phyloP scores from a whole-genome alignment of 371 early-diverging fungal genomes.

The Mortierella sp. region DNA sequence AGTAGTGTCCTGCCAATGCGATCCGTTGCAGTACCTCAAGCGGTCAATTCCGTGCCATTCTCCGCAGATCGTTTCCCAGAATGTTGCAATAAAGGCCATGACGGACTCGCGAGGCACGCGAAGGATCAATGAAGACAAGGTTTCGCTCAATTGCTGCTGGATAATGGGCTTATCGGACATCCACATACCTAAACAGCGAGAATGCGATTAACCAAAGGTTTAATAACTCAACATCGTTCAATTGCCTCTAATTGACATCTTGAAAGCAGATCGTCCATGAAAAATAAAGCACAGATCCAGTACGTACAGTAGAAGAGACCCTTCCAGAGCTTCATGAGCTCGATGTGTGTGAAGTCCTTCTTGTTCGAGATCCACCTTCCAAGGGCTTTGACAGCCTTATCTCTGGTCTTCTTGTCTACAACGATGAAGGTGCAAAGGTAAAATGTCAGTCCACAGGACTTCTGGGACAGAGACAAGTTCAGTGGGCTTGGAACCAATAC shows the following conservation, averaged over 20 bases:
- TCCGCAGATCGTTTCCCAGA: constrained; percentile 85
- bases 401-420: constrained; percentile 88
- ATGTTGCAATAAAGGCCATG: constrained; percentile 79
- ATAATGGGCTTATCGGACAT: constrained; percentile 95
- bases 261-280: neutral
- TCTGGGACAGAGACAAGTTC: no score
- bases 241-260: neutral
- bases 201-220: neutral
- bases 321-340: constrained; percentile 92
- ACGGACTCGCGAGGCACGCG: constrained; percentile 68
- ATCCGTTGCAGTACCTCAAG: constrained; percentile 67
- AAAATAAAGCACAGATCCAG: neutral
- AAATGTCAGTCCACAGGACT: neutral
- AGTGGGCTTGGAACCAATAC: neutral
- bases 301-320: constrained; percentile 92
- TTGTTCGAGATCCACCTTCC: constrained; percentile 70
- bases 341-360: constrained; percentile 71
- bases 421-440: neutral
- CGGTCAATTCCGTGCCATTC: constrained; percentile 94
- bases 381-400: constrained; percentile 84
- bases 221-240: neutral
- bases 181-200: constrained; percentile 82
- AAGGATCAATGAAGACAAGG: constrained; percentile 77
- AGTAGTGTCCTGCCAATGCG: neutral
- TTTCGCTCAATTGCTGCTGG: constrained; percentile 89